phyloP scores from a whole-genome alignment of 2,329 filamentous ascomycete genomes.

The Thyridium curvatum region DNA sequence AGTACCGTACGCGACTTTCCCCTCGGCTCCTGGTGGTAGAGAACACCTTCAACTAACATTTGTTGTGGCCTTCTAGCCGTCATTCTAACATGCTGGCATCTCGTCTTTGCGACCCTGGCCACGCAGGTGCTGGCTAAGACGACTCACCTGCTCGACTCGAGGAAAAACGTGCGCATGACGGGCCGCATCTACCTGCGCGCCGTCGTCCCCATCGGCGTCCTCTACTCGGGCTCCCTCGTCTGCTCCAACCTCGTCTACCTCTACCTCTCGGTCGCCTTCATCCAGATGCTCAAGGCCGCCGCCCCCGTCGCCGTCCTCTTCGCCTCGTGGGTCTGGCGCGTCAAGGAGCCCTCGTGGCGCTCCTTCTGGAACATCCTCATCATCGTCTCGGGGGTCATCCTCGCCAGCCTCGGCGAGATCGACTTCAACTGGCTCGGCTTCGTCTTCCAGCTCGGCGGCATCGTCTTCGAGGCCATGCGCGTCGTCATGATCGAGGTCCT shows the following conservation, averaged over 20 bases:
- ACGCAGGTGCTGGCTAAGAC: constrained; percentile 87
- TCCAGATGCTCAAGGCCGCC: constrained; percentile 91
- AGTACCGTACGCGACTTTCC: constrained; percentile 4
- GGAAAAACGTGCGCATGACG: constrained; percentile 94
- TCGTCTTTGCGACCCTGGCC: constrained; percentile 83
- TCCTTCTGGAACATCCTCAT: constrained; percentile 42
- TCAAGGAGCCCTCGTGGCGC: constrained; percentile 38
- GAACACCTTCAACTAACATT: too few relatives aligned
- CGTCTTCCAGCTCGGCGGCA: constrained; percentile 66
- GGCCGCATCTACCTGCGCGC: constrained; percentile 83
- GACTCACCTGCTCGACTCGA: constrained; percentile 80
- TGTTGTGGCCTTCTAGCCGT: constrained; percentile 34
- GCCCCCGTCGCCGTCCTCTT: constrained; percentile 62
- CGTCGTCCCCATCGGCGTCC: constrained; percentile 86
- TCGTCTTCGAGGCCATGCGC: constrained; percentile 74
- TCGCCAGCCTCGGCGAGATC: constrained; percentile 58
- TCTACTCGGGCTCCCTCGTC: constrained; percentile 90
- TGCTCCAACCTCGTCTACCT: constrained; percentile 92
- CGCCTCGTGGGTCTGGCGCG: constrained; percentile 53
- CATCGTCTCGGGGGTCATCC: constrained; percentile 45
- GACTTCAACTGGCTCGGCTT: constrained; percentile 61
- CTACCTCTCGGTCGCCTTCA: constrained; percentile 90
- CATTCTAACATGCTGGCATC: constrained; percentile 90
- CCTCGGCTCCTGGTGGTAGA: too few relatives aligned
- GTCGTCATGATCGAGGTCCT: constrained; percentile 82